A percentile compares a stretch with the other conserved stretches of the same genome.
phyloP scores from a whole-genome alignment of 202 grass and related monocot species.

The Schoenoplectus triqueter region DNA sequence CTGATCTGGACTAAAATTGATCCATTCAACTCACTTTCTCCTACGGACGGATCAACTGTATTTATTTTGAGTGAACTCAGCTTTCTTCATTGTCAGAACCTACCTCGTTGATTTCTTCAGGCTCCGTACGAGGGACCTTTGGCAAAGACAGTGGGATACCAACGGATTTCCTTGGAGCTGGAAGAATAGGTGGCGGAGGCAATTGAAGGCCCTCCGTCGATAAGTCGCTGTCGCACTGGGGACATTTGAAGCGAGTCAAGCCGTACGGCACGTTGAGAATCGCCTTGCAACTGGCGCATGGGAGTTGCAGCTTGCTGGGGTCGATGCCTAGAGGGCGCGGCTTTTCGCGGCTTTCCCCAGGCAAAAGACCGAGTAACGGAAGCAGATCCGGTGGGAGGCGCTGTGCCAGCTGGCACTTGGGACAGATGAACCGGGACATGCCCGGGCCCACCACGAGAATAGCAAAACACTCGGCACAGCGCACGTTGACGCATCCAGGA shows the following conservation, averaged over 20 bases:
- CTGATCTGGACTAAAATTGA: background rate
- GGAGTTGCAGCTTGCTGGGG: constrained; percentile 89
- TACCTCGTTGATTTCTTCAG: constrained; percentile 99
- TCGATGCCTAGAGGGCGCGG: constrained; percentile 70
- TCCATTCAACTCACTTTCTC: background rate
- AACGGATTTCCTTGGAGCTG: background rate
- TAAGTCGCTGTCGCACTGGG: constrained; percentile 71
- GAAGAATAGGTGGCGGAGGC: constrained; percentile 27
- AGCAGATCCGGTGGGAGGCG: constrained; percentile 80
- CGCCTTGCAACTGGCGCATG: constrained; percentile 68
- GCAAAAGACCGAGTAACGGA: constrained; percentile 40
- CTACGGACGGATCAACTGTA: background rate
- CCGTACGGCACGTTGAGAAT: constrained; percentile 79
- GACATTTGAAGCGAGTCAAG: constrained; percentile 65
- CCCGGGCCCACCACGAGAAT: constrained; percentile 76
- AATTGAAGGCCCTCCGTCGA: constrained; percentile 47
- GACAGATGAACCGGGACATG: constrained; percentile 96
- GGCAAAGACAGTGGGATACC: constrained; percentile 29
- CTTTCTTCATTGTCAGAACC: constrained; percentile 7
- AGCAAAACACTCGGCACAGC: constrained; percentile 79
- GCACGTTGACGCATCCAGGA: constrained; percentile 60
- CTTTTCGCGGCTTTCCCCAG: constrained; percentile 7
- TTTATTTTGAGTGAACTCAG: background rate
- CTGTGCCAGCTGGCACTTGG: constrained; percentile 84
- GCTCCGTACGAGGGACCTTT: background rate